Evolutionary conservation across 2,329 filamentous ascomycete species (phyloP), one percentile per base, ranked within the genome.

Genomic region (Ceratocystis colombiana): DNA sequence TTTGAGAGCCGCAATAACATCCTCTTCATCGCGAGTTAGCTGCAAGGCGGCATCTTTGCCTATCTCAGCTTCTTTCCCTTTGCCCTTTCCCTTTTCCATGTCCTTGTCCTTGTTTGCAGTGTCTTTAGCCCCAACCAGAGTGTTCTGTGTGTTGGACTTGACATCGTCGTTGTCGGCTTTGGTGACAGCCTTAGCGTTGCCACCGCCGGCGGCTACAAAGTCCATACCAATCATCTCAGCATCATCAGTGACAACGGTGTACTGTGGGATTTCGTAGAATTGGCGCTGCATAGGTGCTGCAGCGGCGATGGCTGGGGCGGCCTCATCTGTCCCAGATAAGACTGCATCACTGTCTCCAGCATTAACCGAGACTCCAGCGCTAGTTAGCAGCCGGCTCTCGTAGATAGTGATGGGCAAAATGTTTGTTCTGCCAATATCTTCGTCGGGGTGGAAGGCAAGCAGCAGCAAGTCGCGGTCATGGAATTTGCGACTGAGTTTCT

Each of bases 191-290:
- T 88, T 86, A 28, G 91, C 92, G 72, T 89, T 93, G 61, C 89
- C 89, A 61, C 88, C 89, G 48, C 89, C 90, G 64, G 87, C 86
- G 0, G 93, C 92, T 22, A 99, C 88, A 70, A 92, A 96, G 75
- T 96, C 91, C 72, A 99, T 89, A 71, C 89, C 89, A 70, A 99
- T 97, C 91, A 96, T 96, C 76, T 99, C 94, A 1, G 92, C 92
- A 75, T 97, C 92, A 8, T 90, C 90, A 0, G 92, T 96, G 77
- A 97, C 94, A 1, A 97, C 86, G 0, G 88, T 88, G 75, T 94
- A 97, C 41, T 65, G 64, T 1, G 88, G 84, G 8, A 97, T 77
- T 73, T 95, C 88, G 68, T 87, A 84, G 76, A 97, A 97, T 72
- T 84, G 88, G 68, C 94, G 80, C 63, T 81, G 83, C 28, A 85